Percentiles rank a stretch among this genome's conserved stretches.
Conservation (phyloP, 768 basidiomycete genomes). For the Mrakia blollopis region DNA sequence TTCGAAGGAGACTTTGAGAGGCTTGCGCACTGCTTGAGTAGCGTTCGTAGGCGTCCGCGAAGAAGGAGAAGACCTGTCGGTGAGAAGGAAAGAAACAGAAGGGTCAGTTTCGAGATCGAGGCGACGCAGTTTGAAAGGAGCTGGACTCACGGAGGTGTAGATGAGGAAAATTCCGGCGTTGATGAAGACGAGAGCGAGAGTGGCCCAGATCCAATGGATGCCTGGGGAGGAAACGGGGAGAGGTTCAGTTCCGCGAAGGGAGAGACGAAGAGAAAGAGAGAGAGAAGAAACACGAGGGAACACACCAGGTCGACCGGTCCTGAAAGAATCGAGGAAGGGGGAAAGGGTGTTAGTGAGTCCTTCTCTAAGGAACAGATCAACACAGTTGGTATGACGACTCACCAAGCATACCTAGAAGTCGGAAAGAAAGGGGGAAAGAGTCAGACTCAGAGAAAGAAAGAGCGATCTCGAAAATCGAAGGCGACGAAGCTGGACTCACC, state of each 20-base stretch:
- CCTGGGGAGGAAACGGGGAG: slow-evolving; percentile 8
- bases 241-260: too few relatives aligned
- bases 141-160: slow-evolving; percentile 34
- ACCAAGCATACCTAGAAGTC: not conserved
- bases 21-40: slow-evolving; percentile 43
- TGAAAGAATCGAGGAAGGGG: too few relatives aligned
- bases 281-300: too few relatives aligned
- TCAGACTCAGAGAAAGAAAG: too few relatives aligned
- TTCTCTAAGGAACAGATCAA: too few relatives aligned
- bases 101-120: not conserved
- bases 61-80: not conserved
- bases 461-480: not conserved
- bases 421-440: not conserved
- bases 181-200: slow-evolving; percentile 35
- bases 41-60: slow-evolving; percentile 42
- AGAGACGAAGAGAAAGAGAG: too few relatives aligned
- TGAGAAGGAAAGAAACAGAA: not conserved
- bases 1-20: slow-evolving; percentile 30
- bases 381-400: too few relatives aligned
- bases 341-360: not conserved
- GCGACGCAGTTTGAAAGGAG: slow-evolving; percentile 18
- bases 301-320: slow-evolving; percentile 35
- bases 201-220: slow-evolving; percentile 37
- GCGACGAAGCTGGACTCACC: not conserved
- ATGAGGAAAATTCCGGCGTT: slow-evolving; percentile 40